These are phyloP conservation scores for Umbelopsis vinacea DNA, from an alignment of 192 early-diverging fungal genomes.

Conservation along the genomic window DNA sequence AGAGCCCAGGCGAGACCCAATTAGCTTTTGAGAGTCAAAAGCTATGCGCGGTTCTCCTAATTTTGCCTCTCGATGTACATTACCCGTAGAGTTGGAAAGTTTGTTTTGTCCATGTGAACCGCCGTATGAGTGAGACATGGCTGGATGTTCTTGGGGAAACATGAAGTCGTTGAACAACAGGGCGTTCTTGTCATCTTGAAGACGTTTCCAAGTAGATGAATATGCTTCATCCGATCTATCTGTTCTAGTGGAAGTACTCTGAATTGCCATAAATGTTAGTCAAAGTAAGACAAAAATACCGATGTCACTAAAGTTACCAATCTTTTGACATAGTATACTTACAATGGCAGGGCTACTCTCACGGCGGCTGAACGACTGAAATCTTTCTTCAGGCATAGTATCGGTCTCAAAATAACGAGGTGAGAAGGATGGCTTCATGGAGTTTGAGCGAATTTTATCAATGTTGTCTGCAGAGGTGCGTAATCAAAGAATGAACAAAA, in stretches of 20 bases:
- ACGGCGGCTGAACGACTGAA: constrained; percentile 7
- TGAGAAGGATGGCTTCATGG: constrained; percentile 11
- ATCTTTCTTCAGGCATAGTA: neutral
- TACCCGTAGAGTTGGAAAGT: neutral
- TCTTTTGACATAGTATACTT: neutral
- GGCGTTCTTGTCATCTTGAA: neutral
- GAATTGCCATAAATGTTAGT: neutral
- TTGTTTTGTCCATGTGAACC: neutral
- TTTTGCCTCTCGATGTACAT: neutral
- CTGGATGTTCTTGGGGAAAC: constrained; percentile 14
- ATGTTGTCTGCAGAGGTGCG: neutral
- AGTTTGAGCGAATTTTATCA: constrained; percentile 4
- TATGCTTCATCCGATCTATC: constrained; percentile 16
- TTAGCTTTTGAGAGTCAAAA: constrained; percentile 16
- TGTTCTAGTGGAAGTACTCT: constrained; percentile 13
- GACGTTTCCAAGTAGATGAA: constrained; percentile 8
- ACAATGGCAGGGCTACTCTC: constrained; percentile 17
- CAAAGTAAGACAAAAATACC: neutral
- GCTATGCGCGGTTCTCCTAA: neutral
- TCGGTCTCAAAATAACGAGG: constrained; percentile 1
- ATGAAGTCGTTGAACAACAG: constrained; percentile 7
- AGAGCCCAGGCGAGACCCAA: constrained; percentile 7
- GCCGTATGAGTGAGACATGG: neutral
- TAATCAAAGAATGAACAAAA: neutral
- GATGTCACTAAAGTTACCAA: neutral